Conservation (phyloP, 768 basidiomycete genomes). For the Xerocomellus dryophilus region DNA sequence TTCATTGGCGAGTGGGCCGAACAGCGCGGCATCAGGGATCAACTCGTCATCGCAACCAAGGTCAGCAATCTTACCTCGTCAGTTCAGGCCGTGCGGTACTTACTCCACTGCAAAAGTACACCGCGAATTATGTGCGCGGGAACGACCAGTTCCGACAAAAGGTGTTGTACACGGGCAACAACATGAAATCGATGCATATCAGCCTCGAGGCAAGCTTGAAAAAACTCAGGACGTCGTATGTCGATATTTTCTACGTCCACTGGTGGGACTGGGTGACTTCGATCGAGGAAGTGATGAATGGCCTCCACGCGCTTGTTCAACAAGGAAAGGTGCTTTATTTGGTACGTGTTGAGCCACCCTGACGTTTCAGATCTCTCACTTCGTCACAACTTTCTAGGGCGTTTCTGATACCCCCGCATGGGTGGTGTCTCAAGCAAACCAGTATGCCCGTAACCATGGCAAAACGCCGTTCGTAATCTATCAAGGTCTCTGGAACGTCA, state of each 20-base stretch:
- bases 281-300: constrained; percentile 41
- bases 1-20: constrained; percentile 53
- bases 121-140: constrained; percentile 14
- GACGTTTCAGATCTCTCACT: background rate
- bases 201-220: constrained; percentile 35
- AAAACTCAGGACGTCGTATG: constrained; percentile 57
- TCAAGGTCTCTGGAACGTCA: constrained; percentile 37
- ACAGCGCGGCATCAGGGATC: constrained; percentile 40
- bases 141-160: constrained; percentile 17
- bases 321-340: constrained; percentile 40
- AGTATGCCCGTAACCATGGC: constrained; percentile 41
- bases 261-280: constrained; percentile 39
- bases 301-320: constrained; percentile 36
- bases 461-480: constrained; percentile 46
- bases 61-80: background rate
- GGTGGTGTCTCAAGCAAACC: constrained; percentile 40
- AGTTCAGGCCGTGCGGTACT: background rate
- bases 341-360: background rate
- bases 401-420: constrained; percentile 39
- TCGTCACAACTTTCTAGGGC: constrained; percentile 11
- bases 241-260: constrained; percentile 36
- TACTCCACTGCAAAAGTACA: constrained; percentile 19
- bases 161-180: constrained; percentile 37
- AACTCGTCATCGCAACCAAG: constrained; percentile 48
- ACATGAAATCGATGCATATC: constrained; percentile 33